These are phyloP conservation scores for Blastocystis sp. DNA, from an alignment of 352 stramenopile species.

Conservation along the genomic window DNA sequence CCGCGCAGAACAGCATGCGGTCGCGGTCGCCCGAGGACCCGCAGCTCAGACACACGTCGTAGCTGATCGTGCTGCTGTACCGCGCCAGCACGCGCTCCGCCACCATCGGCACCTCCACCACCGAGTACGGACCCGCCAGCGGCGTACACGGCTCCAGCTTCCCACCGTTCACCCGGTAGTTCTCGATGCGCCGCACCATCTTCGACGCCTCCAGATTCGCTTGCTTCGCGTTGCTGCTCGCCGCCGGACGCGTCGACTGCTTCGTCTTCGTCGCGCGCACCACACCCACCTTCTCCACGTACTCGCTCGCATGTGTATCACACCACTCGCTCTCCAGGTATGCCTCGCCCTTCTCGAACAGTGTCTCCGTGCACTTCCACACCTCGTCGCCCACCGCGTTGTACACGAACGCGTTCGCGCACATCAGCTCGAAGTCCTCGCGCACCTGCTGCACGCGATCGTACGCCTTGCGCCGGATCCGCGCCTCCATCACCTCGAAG, in stretches of 20 bases:
- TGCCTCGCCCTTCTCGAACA: slow-evolving; percentile 22
- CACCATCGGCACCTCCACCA: neutral
- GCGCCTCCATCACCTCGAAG: slow-evolving; percentile 13
- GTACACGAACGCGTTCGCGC: slow-evolving; percentile 37
- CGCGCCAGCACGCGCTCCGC: neutral
- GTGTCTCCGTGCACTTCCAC: neutral
- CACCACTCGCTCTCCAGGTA: neutral
- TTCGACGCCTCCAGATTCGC: slow-evolving; percentile 25
- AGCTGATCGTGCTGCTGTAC: neutral
- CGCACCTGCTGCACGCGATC: neutral
- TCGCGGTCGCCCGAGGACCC: slow-evolving; percentile 23
- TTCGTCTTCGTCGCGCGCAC: slow-evolving; percentile 2
- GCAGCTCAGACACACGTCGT: slow-evolving; percentile 39
- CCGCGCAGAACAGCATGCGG: slow-evolving; percentile 31
- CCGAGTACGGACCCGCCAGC: slow-evolving; percentile 9
- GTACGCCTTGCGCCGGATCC: neutral
- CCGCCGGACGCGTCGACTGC: neutral
- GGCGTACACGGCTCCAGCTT: neutral
- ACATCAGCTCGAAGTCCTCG: slow-evolving; percentile 46
- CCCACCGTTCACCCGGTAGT: neutral
- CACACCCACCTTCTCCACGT: neutral
- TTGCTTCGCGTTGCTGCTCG: slow-evolving; percentile 25
- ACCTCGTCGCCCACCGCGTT: slow-evolving; percentile 32
- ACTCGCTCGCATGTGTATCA: neutral
- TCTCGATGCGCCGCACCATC: slow-evolving; percentile 31